phyloP scores from a whole-genome alignment of 2,329 filamentous ascomycete genomes.

The Ophiocordyceps sinensis region DNA sequence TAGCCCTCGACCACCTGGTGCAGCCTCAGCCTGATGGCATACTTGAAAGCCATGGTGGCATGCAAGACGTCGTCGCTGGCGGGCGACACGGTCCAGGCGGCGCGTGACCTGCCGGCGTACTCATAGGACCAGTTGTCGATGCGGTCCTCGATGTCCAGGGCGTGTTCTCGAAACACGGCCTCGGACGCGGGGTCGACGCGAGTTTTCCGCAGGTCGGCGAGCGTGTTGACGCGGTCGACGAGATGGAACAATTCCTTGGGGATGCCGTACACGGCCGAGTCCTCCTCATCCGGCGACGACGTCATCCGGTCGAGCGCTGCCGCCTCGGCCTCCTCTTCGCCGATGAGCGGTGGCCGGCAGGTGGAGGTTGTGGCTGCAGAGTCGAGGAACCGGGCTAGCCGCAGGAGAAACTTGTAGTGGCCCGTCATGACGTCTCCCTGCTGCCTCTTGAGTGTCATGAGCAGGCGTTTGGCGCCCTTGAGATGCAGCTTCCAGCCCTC shows the following conservation, averaged over 20 bases:
- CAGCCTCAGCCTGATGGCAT: slow-evolving; percentile 24
- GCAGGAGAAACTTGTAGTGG: slow-evolving; percentile 22
- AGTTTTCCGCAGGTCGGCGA: slow-evolving; percentile 17
- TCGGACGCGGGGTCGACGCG: slow-evolving; percentile 16
- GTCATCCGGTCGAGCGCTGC: slow-evolving; percentile 13
- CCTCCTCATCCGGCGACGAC: slow-evolving; percentile 14
- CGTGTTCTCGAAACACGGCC: slow-evolving; percentile 14
- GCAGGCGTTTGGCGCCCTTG: slow-evolving; percentile 23
- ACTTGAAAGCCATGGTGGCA: slow-evolving; percentile 24
- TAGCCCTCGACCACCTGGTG: slow-evolving; percentile 29
- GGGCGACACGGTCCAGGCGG: slow-evolving; percentile 9
- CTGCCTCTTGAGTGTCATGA: slow-evolving; percentile 17
- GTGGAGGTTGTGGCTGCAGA: slow-evolving; percentile 19
- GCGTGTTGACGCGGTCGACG: slow-evolving; percentile 16
- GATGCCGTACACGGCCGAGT: slow-evolving; percentile 20
- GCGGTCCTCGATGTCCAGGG: slow-evolving; percentile 16
- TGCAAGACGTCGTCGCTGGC: slow-evolving; percentile 15
- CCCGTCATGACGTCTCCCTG: slow-evolving; percentile 19
- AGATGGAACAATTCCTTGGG: slow-evolving; percentile 20
- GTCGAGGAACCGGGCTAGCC: slow-evolving; percentile 17
- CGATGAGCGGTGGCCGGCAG: slow-evolving; percentile 18
- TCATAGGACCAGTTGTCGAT: slow-evolving; percentile 23
- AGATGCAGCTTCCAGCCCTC: slow-evolving; percentile 27
- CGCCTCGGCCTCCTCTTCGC: slow-evolving; percentile 15
- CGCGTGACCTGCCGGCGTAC: slow-evolving; percentile 12